Evolutionary conservation across 371 early-diverging fungal species (phyloP).

Genomic region (Gilbertella persicaria): DNA sequence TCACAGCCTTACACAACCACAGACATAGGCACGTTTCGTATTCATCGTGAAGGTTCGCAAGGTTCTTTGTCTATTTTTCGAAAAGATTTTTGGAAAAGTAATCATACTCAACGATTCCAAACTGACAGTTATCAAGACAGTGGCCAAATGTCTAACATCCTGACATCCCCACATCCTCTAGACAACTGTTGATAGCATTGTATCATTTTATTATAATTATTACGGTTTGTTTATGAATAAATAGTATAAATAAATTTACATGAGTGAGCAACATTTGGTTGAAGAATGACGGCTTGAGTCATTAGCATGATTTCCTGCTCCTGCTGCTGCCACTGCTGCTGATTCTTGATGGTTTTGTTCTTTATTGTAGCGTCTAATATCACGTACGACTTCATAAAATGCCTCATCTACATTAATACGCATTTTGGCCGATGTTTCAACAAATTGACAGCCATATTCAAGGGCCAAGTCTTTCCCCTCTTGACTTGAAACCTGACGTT

Average conservation of each 20-base stretch:
- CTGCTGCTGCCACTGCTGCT: not conserved
- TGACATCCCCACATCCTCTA: slow-evolving; percentile 1
- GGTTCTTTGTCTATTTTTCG: slow-evolving; percentile 34
- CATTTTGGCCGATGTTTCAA: slow-evolving; percentile 91
- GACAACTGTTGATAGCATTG: not conserved
- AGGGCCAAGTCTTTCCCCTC: slow-evolving; percentile 34
- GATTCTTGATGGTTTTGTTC: slow-evolving; percentile 20
- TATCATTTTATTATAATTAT: not conserved
- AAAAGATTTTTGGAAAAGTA: slow-evolving; percentile 39
- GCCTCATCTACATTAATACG: slow-evolving; percentile 91
- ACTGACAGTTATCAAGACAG: not conserved
- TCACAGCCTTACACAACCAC: not conserved
- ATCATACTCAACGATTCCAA: not conserved
- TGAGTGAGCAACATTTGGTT: not conserved
- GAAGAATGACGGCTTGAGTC: not conserved
- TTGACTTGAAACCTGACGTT: slow-evolving; percentile 59
- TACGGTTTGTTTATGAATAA: not conserved
- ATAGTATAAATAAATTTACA: not conserved
- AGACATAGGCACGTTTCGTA: not conserved
- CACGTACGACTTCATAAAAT: slow-evolving; percentile 85
- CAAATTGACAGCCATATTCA: slow-evolving; percentile 33
- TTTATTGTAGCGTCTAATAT: slow-evolving; percentile 50
- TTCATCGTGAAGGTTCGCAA: slow-evolving; percentile 30
- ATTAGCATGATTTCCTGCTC: not conserved
- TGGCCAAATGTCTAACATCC: not conserved